Evolutionary conservation across 192 early-diverging fungal genomes (phyloP).

Genomic region (Borealophlyctis nickersoniae): DNA sequence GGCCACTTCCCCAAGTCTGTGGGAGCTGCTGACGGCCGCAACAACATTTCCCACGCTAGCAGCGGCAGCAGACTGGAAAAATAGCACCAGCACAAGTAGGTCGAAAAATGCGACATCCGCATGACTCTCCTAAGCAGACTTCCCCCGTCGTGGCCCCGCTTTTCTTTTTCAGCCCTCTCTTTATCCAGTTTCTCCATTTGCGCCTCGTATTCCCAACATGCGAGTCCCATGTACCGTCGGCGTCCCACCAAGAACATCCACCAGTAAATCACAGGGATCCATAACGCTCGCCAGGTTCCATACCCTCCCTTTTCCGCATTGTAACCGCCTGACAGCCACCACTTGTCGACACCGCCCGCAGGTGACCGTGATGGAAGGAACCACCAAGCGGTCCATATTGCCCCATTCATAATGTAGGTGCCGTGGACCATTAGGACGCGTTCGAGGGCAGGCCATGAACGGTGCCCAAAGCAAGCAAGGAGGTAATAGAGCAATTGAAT

Average conservation of each 20-base stretch:
- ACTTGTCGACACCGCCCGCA: neutral
- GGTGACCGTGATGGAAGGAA: slow-evolving; percentile 6
- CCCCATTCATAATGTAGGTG: slow-evolving; percentile 21
- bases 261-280: slow-evolving; percentile 22
- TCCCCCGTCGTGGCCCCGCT: neutral
- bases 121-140: too few species aligned
- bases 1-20: slow-evolving; percentile 25
- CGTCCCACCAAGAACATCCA: slow-evolving; percentile 19
- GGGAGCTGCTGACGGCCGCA: slow-evolving; percentile 12
- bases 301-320: neutral
- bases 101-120: neutral
- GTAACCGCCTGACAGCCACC: neutral
- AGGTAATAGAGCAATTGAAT: slow-evolving; percentile 19
- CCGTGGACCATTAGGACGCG: slow-evolving; percentile 14
- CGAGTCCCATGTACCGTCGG: slow-evolving; percentile 2
- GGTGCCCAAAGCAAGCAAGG: slow-evolving; percentile 4
- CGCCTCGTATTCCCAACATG: slow-evolving; percentile 26
- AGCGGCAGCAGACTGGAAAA: slow-evolving; percentile 21
- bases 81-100: slow-evolving; percentile 22
- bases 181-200: slow-evolving; percentile 8
- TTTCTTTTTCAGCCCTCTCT: neutral
- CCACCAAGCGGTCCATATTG: slow-evolving; percentile 26
- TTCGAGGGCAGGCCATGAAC: slow-evolving; percentile 11
- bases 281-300: slow-evolving; percentile 20
- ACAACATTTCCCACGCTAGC: slow-evolving; percentile 14